Evolutionary conservation across 164 flowering plant genomes (phyloP), one percentile per base, ranked within the genome.

Genomic region (Vitis rotundifolia): DNA sequence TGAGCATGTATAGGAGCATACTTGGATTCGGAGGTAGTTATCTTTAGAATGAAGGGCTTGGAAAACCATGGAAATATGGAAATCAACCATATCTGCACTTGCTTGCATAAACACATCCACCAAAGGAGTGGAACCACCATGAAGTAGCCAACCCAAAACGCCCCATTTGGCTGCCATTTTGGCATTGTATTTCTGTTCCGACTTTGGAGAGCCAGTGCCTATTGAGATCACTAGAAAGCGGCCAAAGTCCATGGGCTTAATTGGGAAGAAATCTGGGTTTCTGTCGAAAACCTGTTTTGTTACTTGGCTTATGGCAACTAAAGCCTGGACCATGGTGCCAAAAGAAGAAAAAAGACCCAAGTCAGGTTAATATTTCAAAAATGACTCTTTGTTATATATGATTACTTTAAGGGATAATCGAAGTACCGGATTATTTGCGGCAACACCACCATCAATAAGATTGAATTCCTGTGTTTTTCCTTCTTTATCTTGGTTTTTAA

Each of bases 1-100:
- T 37, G 44, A 37, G 7, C 44, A 37, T 37, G 44, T 37, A 37
- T 37, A 37, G 44, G 15, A 11, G 15, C 54, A 51, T 71, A 77
- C 78, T 61, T 79, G 75, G 37, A 79, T 79, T 22, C 82, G 70
- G n/a, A 75, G 73, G 44, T 79, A 75, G 31, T 73, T 79, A 6
- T 37, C 7, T 37, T 37, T 5, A 37, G 44, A 37, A 37, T 37
- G 44, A 37, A 37, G 44, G 44, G 82, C 79, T 57, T 69, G 73
- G 31, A 67, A 75, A 49, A 75, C 67, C 11, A 69, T 55, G 6
- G 66, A 49, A 5, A 3, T 37, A 37, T 37, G 44, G 7, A 37
- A 37, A 37, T 37, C 44, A 37, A 37, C 44, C 44, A 37, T 76
- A 44, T 73, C 79, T 3, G 47, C 74, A 54, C 77, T 73, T 7